Evolutionary conservation across 768 basidiomycete species (phyloP).

Genomic region (Amanita polypyramis): DNA sequence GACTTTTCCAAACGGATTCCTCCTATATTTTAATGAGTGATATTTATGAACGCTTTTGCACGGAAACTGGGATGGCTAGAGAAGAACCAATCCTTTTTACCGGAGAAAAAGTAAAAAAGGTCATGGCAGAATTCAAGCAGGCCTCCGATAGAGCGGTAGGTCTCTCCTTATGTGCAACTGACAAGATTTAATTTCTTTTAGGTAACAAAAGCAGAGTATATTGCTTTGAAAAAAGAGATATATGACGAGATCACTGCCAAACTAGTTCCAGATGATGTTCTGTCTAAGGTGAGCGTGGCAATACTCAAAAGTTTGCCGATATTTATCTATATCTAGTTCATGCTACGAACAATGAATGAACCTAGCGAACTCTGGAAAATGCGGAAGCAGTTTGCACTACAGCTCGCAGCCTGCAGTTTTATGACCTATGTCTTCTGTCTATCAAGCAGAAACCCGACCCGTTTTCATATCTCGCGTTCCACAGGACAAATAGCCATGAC

Average conservation of each 20-base stretch:
- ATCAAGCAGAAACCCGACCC: conserved; percentile 70
- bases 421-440: conserved; percentile 85
- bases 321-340: conserved; percentile 49
- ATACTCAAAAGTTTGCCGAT: neutral
- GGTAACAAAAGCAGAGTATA: conserved; percentile 56
- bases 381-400: conserved; percentile 92
- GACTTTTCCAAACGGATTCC: conserved; percentile 84
- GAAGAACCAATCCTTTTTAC: conserved; percentile 85
- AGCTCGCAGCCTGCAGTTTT: conserved; percentile 83
- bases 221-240: conserved; percentile 70
- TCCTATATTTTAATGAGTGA: conserved; percentile 89
- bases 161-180: conserved; percentile 1
- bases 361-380: conserved; percentile 90
- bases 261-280: conserved; percentile 81
- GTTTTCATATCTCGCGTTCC: conserved; percentile 83
- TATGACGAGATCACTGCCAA: conserved; percentile 83
- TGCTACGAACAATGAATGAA: conserved; percentile 75
- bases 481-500: conserved; percentile 90
- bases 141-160: conserved; percentile 33
- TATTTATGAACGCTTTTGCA: conserved; percentile 87
- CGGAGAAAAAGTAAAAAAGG: conserved; percentile 74
- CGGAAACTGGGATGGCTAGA: conserved; percentile 58
- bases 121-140: conserved; percentile 50
- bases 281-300: conserved; percentile 55
- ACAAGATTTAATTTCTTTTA: conserved; percentile 16